These are phyloP conservation scores for Spergularia bocconei DNA, from an alignment of 148 eudicot genomes.

Conservation along the genomic window DNA sequence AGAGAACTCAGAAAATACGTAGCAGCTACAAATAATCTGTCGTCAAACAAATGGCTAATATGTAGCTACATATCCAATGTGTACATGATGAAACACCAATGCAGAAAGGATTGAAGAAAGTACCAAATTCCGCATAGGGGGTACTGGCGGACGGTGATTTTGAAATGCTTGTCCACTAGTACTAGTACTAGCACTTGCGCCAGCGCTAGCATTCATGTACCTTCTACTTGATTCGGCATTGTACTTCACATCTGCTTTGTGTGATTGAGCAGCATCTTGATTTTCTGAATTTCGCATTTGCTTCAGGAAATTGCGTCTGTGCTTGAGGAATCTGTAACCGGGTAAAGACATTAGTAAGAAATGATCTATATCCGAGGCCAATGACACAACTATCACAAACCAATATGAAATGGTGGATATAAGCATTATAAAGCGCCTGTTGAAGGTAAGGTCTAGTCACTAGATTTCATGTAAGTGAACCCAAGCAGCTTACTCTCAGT, in stretches of 20 bases:
- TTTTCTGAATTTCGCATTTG: conserved; percentile 19
- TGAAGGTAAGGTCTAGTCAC: neutral
- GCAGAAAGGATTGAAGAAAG: neutral
- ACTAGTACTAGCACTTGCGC: conserved; percentile 18
- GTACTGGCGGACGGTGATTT: conserved; percentile 7
- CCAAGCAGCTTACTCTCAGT: neutral
- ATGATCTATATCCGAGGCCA: too few species aligned
- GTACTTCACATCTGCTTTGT: conserved; percentile 17
- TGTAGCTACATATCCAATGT: neutral
- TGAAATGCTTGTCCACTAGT: conserved; percentile 22
- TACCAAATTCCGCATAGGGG: conserved; percentile 27
- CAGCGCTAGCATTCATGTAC: conserved; percentile 8
- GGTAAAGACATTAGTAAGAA: neutral
- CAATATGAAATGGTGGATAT: neutral
- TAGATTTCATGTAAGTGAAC: neutral
- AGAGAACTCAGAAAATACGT: neutral
- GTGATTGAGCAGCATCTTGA: conserved; percentile 15
- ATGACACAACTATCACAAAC: neutral
- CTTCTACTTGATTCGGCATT: conserved; percentile 25
- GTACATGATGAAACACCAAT: neutral
- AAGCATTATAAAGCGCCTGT: neutral
- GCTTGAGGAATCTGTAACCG: conserved; percentile 48
- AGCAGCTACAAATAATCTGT: neutral
- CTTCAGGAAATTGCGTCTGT: conserved; percentile 32
- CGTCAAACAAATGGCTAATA: neutral